A percentile compares a stretch with the other conserved stretches of the same genome.
Conservation (phyloP, 2,329 filamentous ascomycete genomes). For the Botrytis byssoidea region DNA sequence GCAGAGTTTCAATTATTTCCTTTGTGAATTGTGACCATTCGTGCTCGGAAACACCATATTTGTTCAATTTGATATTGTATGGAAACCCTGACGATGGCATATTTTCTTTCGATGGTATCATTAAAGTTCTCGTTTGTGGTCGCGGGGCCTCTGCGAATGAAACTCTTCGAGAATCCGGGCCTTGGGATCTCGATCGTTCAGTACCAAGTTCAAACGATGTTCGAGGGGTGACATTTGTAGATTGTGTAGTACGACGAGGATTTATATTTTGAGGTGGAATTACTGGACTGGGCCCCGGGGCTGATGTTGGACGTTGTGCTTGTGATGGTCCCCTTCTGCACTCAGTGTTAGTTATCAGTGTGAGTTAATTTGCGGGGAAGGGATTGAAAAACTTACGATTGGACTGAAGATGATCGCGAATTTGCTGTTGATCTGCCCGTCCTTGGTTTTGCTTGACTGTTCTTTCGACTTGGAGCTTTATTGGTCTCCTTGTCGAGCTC, state of each 20-base stretch:
- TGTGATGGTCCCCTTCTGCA: slow-evolving; percentile 10
- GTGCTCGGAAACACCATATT: slow-evolving; percentile 27
- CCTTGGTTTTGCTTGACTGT: slow-evolving; percentile 13
- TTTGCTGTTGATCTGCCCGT: slow-evolving; percentile 13
- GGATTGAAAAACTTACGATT: slow-evolving; percentile 7
- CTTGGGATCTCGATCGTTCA: slow-evolving; percentile 19
- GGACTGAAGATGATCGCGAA: slow-evolving; percentile 18
- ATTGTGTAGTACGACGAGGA: slow-evolving; percentile 7
- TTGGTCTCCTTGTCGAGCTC: slow-evolving; percentile 18
- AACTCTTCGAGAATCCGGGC: slow-evolving; percentile 18
- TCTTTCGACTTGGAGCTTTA: slow-evolving; percentile 14
- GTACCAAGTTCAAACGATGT: slow-evolving; percentile 15
- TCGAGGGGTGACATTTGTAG: slow-evolving; percentile 18
- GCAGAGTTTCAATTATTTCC: slow-evolving; percentile 28
- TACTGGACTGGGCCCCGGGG: neutral
- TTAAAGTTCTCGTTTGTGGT: neutral
- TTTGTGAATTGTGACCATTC: slow-evolving; percentile 34
- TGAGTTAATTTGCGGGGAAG: neutral
- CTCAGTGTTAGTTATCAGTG: neutral
- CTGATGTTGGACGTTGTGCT: slow-evolving; percentile 6
- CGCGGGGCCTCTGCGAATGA: slow-evolving; percentile 18
- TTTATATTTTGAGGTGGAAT: slow-evolving; percentile 11
- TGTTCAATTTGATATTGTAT: slow-evolving; percentile 27
- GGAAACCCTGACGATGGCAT: slow-evolving; percentile 34
- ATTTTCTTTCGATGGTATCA: slow-evolving; percentile 29